These are phyloP conservation scores for Mortierella sp. DNA, from an alignment of 371 early-diverging fungal species.

Conservation along the genomic window DNA sequence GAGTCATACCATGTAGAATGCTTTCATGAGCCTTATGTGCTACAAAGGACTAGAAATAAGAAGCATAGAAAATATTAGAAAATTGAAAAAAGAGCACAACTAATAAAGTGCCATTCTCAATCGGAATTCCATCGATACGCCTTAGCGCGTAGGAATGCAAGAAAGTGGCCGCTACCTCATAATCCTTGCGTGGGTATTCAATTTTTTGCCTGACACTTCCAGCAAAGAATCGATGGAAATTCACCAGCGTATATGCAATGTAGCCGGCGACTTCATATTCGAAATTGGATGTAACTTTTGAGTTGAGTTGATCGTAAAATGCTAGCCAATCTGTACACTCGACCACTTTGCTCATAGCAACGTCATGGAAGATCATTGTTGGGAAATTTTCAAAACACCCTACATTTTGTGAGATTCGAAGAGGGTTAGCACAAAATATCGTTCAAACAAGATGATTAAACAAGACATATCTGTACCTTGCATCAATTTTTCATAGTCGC, in stretches of 20 bases:
- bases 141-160: too few species aligned
- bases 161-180: conserved; percentile 63
- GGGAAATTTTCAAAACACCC: conserved; percentile 95
- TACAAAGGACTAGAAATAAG: conserved; percentile 58
- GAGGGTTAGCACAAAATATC: background rate
- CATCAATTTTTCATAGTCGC: conserved; percentile 87
- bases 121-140: too few species aligned
- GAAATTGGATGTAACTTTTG: conserved; percentile 59
- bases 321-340: conserved; percentile 81
- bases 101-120: too few species aligned
- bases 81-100: background rate
- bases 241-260: conserved; percentile 78
- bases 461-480: conserved; percentile 66
- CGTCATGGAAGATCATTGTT: conserved; percentile 81
- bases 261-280: conserved; percentile 73
- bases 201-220: conserved; percentile 72
- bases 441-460: background rate
- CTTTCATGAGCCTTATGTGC: conserved; percentile 68
- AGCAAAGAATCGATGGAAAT: conserved; percentile 88
- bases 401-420: conserved; percentile 40
- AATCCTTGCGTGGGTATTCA: conserved; percentile 87
- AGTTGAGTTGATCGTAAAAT: conserved; percentile 84
- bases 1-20: conserved; percentile 65
- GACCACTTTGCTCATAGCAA: conserved; percentile 73
- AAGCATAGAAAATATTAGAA: background rate